These are phyloP conservation scores for Phytopythium oedochilum DNA, from an alignment of 352 stramenopile species.

Conservation along the genomic window DNA sequence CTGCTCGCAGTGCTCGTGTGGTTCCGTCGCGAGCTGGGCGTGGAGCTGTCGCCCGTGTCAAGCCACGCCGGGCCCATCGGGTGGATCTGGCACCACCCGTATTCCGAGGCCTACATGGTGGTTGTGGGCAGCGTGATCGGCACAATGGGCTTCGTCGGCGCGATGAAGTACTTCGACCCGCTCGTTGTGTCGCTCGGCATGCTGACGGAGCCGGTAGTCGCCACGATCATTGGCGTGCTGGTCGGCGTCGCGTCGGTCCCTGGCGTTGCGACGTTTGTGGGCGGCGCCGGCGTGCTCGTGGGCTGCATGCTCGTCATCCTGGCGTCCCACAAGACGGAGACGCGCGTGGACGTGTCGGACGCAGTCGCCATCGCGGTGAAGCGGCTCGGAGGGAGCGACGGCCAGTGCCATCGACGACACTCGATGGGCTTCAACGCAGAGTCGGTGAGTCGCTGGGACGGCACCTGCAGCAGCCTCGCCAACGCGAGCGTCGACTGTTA, in stretches of 20 bases:
- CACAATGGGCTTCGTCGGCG: constrained; percentile 55
- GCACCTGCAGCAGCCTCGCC: neutral
- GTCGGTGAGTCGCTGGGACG: neutral
- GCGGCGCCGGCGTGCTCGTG: constrained; percentile 24
- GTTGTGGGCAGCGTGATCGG: constrained; percentile 33
- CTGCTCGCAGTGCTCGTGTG: constrained; percentile 4
- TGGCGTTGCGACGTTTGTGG: constrained; percentile 32
- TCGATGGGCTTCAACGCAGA: neutral
- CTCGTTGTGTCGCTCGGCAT: constrained; percentile 55
- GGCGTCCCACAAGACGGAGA: constrained; percentile 25
- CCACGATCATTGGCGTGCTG: constrained; percentile 37
- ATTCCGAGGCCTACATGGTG: constrained; percentile 45
- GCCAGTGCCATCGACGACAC: neutral
- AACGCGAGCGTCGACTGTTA: neutral
- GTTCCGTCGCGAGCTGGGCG: neutral
- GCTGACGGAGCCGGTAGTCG: constrained; percentile 45
- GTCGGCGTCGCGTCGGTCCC: constrained; percentile 34
- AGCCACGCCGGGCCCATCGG: constrained; percentile 26
- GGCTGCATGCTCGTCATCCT: constrained; percentile 43
- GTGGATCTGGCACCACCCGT: constrained; percentile 39
- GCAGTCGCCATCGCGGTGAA: constrained; percentile 6
- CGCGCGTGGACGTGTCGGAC: constrained; percentile 34
- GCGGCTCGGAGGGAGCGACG: neutral
- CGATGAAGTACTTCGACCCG: constrained; percentile 56
- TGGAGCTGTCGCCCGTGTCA: neutral